Conservation (phyloP, 73 alveolate genomes). For the Effrenium voratum region DNA sequence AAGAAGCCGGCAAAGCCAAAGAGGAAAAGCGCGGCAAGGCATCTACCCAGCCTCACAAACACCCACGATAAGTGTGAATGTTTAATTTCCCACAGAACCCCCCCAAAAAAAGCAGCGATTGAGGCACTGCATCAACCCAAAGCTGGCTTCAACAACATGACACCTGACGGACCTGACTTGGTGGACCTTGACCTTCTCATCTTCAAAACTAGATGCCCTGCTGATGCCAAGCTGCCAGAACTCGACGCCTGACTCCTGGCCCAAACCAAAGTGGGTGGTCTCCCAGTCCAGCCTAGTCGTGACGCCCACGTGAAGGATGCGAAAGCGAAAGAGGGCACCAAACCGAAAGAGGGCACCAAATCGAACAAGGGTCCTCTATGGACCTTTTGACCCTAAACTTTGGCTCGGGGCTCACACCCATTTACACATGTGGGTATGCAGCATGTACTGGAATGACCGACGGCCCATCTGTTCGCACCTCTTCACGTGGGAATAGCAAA, state of each 20-base stretch:
- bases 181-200: not conserved
- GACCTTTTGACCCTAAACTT: too few species aligned
- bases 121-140: not conserved
- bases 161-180: not conserved
- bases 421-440: not conserved
- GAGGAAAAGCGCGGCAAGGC: slow-evolving; percentile 47
- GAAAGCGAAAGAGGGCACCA: not conserved
- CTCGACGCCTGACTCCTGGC: slow-evolving; percentile 30
- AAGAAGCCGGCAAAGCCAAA: slow-evolving; percentile 52
- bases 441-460: not conserved
- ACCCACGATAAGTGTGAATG: too few species aligned
- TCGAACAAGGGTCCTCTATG: not conserved
- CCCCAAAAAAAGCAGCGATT: too few species aligned
- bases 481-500: slow-evolving; percentile 49
- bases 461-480: not conserved
- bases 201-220: not conserved
- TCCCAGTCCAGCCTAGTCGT: slow-evolving; percentile 29
- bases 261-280: slow-evolving; percentile 30
- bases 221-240: slow-evolving; percentile 19
- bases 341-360: not conserved
- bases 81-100: not conserved
- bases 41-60: slow-evolving; percentile 1
- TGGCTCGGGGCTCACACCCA: not conserved
- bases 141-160: too few species aligned
- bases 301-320: not conserved